phyloP scores from a whole-genome alignment of 2,329 filamentous ascomycete genomes.

The Colletotrichum sp. region DNA sequence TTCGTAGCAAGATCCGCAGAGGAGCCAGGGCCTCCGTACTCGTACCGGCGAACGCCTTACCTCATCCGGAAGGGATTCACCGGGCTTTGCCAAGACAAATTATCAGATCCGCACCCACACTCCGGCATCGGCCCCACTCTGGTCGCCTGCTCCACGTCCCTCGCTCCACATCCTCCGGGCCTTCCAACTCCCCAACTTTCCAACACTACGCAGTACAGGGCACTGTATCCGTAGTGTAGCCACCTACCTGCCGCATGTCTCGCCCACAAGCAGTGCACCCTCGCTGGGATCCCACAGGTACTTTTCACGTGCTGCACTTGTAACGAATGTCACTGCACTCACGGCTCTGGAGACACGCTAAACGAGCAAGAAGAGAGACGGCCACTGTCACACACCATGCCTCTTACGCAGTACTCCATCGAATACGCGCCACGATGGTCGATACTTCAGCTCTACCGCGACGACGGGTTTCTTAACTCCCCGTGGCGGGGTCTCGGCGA shows the following conservation, averaged over 20 bases:
- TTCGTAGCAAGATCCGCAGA: slow-evolving; percentile 5
- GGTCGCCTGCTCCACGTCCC: neutral
- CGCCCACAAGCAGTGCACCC: neutral
- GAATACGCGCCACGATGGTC: neutral
- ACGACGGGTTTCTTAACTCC: neutral
- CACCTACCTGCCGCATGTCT: neutral
- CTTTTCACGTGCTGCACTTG: neutral
- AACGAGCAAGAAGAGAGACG: neutral
- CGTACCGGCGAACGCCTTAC: neutral
- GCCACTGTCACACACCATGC: neutral
- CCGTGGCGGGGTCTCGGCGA: neutral
- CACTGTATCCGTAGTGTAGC: neutral
- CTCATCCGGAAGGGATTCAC: neutral
- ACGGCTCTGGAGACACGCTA: neutral
- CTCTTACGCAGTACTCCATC: neutral
- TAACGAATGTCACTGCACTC: neutral
- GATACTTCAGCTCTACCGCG: neutral
- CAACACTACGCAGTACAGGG: neutral
- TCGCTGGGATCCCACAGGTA: neutral
- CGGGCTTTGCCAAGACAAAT: slow-evolving; percentile 20
- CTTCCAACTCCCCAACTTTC: neutral
- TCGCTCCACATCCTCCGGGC: neutral
- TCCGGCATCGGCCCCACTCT: slow-evolving; percentile 12
- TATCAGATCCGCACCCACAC: slow-evolving; percentile 24
- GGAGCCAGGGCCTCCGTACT: neutral